phyloP scores from a whole-genome alignment of 805 yeast genomes.

The Wickerhamomyces tratensis region DNA sequence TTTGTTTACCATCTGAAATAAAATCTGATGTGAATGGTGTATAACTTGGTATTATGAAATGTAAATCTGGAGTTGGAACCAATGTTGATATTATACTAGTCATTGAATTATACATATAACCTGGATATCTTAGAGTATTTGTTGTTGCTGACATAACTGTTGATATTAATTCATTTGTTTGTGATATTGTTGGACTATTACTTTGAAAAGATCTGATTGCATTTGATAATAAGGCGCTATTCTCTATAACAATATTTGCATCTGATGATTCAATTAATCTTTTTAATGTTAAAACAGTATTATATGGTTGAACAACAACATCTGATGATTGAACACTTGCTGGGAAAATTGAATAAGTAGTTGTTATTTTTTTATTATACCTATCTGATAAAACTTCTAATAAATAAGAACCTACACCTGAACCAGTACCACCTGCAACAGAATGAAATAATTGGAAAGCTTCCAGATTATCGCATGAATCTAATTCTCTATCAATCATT shows the following conservation, averaged over 20 bases:
- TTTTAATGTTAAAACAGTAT: constrained; percentile 72
- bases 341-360: constrained; percentile 85
- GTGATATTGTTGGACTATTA: constrained; percentile 57
- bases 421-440: constrained; percentile 98
- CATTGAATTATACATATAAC: constrained; percentile 80
- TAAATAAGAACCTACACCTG: constrained; percentile 83
- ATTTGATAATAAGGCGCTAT: constrained; percentile 68
- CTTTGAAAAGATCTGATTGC: constrained; percentile 54
- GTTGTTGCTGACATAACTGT: constrained; percentile 79
- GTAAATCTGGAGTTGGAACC: constrained; percentile 79
- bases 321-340: constrained; percentile 73
- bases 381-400: constrained; percentile 74
- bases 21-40: constrained; percentile 71
- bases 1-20: constrained; percentile 46
- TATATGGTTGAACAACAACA: constrained; percentile 97
- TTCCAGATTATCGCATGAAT: constrained; percentile 79
- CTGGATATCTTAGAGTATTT: constrained; percentile 83
- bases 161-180: constrained; percentile 79
- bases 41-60: constrained; percentile 63
- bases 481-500: constrained; percentile 82
- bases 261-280: constrained; percentile 81
- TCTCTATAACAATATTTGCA: constrained; percentile 83
- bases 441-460: constrained; percentile 90
- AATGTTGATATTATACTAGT: constrained; percentile 75
- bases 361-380: constrained; percentile 72